Conservation (phyloP, 768 basidiomycete species). For the Termitomyces sp. region DNA sequence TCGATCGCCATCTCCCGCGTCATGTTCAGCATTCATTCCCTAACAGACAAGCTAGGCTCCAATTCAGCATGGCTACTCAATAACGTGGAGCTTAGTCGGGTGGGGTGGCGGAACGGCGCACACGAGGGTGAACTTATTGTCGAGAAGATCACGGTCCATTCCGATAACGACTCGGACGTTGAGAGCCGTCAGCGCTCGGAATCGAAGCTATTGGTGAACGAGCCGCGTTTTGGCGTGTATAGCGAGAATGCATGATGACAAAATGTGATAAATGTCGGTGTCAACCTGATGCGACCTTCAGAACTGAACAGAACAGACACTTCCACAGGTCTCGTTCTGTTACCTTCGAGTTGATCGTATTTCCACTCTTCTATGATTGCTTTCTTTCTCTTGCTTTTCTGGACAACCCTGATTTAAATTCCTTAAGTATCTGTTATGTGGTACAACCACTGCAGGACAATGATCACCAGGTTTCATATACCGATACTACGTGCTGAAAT, state of each 20-base stretch:
- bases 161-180: constrained; percentile 11
- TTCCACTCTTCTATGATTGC: too few relatives aligned
- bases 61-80: constrained; percentile 44
- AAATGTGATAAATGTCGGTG: not conserved
- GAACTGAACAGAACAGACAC: not conserved
- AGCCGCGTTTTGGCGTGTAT: constrained; percentile 17
- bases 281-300: not conserved
- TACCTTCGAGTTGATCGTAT: too few relatives aligned
- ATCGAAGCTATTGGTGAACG: constrained; percentile 5
- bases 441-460: too few relatives aligned
- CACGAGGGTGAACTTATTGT: constrained; percentile 38
- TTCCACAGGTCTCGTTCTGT: not conserved
- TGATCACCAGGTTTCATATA: too few relatives aligned
- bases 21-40: constrained; percentile 33
- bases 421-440: too few relatives aligned
- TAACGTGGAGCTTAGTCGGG: constrained; percentile 43
- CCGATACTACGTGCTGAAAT: too few relatives aligned
- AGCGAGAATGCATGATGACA: constrained; percentile 8
- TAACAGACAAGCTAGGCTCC: constrained; percentile 40
- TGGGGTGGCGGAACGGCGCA: constrained; percentile 35
- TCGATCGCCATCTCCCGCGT: constrained; percentile 30
- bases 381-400: too few relatives aligned
- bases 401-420: too few relatives aligned
- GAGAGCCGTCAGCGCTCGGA: not conserved
- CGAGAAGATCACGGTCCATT: constrained; percentile 22